Base-by-base conservation (phyloP, 345 rosid species). In the Aquilaria sinensis region DNA sequence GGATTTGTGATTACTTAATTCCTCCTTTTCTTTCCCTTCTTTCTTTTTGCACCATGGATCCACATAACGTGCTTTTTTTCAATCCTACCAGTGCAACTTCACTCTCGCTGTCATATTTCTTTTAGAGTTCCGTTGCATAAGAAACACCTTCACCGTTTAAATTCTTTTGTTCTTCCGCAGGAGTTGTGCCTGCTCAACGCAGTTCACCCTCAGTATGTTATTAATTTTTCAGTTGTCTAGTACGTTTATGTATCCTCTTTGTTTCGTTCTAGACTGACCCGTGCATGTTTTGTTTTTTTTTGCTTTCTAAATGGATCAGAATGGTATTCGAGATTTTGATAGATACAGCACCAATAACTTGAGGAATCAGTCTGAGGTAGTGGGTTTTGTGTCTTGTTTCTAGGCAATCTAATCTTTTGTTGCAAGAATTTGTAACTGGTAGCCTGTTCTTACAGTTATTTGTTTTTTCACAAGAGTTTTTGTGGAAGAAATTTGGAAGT, bases 201-300 rank as follows among this genome's bases (percentile, higher is more conserved):
- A 58, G 69, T 64, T 68, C 87, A 0, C 65, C 62, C 71, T 54
- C 84, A 23, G 97, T 90, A 71, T 79, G 97, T 57, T 34, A 64
- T 70, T 60, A 34, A 31, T 53, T 52, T 62, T 68, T 63, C 53
- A 53, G 31, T 47, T 29, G 33, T 46, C 48, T 30, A 15, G 30
- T 49, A 23, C 16, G 9, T 4, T 7, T 31, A 5, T 47, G 14
- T 49, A 8, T 9, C 32, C 23, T 31, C 8, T 60, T 47, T 58
- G 30, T 37, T 6, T 63, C 13, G 47, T 31, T 61, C 57, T 12
- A 53, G 13, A 8, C 32, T 57, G 34, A 65, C 23, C 12, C 23
- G 33, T 55, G 30, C n/a, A 3, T 55, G 13, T 31, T 15, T 55
- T 30, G 33, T 56, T 32, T 54, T 32, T 54, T 15, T 49, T 47